Conservation (phyloP, 352 stramenopile species). For the Phytopythium chamaehyphon region DNA sequence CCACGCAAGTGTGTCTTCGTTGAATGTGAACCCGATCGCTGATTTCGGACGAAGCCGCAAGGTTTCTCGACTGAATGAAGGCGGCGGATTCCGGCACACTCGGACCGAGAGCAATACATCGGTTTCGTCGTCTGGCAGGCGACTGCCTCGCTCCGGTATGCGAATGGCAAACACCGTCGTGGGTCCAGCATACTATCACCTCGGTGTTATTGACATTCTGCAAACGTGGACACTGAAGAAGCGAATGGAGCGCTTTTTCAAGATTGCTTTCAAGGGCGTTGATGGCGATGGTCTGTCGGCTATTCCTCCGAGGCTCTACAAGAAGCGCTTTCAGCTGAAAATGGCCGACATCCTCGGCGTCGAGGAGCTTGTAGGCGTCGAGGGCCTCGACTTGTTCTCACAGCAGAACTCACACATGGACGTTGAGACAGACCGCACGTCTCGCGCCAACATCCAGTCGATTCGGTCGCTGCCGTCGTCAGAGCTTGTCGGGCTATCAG, state of each 20-base stretch:
- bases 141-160: conserved; percentile 76
- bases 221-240: conserved; percentile 89
- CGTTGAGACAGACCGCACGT: conserved; percentile 59
- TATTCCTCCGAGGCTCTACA: conserved; percentile 81
- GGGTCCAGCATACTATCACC: conserved; percentile 85
- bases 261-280: conserved; percentile 81
- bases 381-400: conserved; percentile 63
- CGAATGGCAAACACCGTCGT: conserved; percentile 84
- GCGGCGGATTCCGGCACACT: conserved; percentile 23
- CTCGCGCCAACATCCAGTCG: conserved; percentile 59
- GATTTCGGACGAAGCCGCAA: conserved; percentile 31
- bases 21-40: conserved; percentile 20
- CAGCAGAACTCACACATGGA: conserved; percentile 90
- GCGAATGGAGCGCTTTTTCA: conserved; percentile 83
- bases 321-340: conserved; percentile 82
- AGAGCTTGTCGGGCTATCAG: conserved; percentile 57
- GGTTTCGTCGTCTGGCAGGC: conserved; percentile 56
- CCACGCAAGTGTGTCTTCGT: conserved; percentile 61
- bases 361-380: conserved; percentile 54
- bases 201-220: conserved; percentile 90
- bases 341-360: conserved; percentile 85
- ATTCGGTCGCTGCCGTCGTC: conserved; percentile 62
- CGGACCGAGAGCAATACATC: conserved; percentile 62
- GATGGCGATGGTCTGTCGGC: conserved; percentile 81
- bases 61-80: conserved; percentile 45